Base-by-base conservation (phyloP, 352 stramenopile species). In the Pythium phragmiticola region DNA sequence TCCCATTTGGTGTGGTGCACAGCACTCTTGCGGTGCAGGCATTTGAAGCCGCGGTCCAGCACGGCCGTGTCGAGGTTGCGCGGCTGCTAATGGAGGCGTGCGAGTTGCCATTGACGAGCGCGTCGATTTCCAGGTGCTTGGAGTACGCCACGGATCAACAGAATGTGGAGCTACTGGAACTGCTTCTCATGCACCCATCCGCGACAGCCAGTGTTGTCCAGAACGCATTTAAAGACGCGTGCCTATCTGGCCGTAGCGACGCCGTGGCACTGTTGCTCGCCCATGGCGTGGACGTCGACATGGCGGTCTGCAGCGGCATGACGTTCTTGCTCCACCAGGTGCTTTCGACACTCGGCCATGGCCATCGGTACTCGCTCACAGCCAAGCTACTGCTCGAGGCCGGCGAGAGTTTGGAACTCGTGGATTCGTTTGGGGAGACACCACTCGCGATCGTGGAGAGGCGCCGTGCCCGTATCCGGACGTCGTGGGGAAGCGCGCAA, bases 291-390 rank as follows among this genome's bases (percentile, higher is more conserved):
- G 57, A 64, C 17, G 46, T 64, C 34, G 23, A 64, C 21, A 21
- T 33, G 7, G 5, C n/a, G 3, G 33, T 50, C 11, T 43, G 19
- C 21, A 43, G 12, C 34, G 47, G 47, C 7, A 55, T 45, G 21
- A 63, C 56, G 2, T 63, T 48, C 21, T 39, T 63, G 30, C 56
- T 63, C 7, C 56, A 63, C 26, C 56, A 56, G 39, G 56, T 63
- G n/a, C 45, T 63, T 0, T 42, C 45, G 26, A 47, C 39, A 28
- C 11, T 63, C 0, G 56, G 56, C 2, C 30, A 51, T 13, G 46
- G 57, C 8, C 37, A 21, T 2, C 26, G 28, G 19, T 55, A 55
- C 34, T 6, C 33, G 9, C 41, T 36, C 13, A 60, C 55, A 9
- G 58, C 58, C 3, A 45, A 51, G 30, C 28, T 59, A n/a, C 19